Base-by-base conservation (phyloP, 352 stramenopile species). In the Globisporangium irregulare region DNA sequence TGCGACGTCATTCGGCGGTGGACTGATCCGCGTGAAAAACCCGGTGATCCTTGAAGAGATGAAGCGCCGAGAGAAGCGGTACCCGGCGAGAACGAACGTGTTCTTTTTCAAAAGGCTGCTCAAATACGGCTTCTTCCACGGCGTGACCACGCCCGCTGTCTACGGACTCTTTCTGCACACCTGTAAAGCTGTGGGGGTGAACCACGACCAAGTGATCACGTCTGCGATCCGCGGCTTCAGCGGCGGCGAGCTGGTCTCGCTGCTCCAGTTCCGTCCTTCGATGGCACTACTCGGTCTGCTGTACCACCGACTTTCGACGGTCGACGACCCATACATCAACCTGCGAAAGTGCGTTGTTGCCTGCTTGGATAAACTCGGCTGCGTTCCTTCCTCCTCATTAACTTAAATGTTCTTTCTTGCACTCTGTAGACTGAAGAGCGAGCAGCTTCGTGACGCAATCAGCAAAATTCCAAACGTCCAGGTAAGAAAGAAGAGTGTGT, bases 141-240 rank as follows among this genome's bases (percentile, higher is more conserved):
- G 82, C 2, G 73, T 92, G 12, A 85, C 84, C 7, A 89, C 86
- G 2, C 86, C 86, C 12, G 84, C 84, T 15, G 58, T 94, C 54
- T 94, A 87, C 64, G 86, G 86, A 0, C 56, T 94, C n/a, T 86
- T 91, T 34, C 76, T 94, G 20, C 81, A 93, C 43, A 80, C 74
- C 4, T 91, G 84, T 60, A 75, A 68, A 2, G 73, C 77, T 4
- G 63, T 92, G 66, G 82, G 81, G 93, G 87, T 79, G 3, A 74
- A 92, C 62, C 84, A 93, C 48, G 83, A 94, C 68, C 82, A 89
- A 64, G 75, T 95, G 7, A 92, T 95, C 64, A 93, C 87, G n/a
- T 85, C 81, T 1, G 86, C 85, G 43, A 93, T 92, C 66, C 86
- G 87, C 43, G 87, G 87, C 41, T 95, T 95, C 64, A 87, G 77